These are phyloP conservation scores for Mortierella polycephala DNA, from an alignment of 371 early-diverging fungal genomes.

Conservation along the genomic window DNA sequence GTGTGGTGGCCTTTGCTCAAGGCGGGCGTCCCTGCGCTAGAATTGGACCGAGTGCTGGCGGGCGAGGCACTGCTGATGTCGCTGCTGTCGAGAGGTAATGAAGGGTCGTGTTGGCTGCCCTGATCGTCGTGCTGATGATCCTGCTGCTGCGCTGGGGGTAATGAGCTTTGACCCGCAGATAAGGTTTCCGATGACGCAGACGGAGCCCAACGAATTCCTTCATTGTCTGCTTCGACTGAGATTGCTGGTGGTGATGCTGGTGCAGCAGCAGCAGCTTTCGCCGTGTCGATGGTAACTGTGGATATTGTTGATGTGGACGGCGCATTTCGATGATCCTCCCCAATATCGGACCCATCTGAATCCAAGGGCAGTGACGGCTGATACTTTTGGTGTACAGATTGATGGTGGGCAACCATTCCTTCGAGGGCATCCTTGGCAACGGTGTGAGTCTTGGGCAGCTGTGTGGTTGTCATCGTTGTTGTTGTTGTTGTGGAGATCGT, in stretches of 20 bases:
- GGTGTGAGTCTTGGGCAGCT: constrained; percentile 10
- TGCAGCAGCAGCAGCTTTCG: neutral
- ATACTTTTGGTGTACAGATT: constrained; percentile 19
- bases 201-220: constrained; percentile 18
- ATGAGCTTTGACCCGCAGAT: constrained; percentile 10
- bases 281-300: no score
- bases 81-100: constrained; percentile 3
- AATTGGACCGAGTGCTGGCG: constrained; percentile 21
- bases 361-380: constrained; percentile 12
- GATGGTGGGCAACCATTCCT: constrained; percentile 19
- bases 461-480: constrained; percentile 17
- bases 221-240: neutral
- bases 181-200: constrained; percentile 19
- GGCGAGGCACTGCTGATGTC: constrained; percentile 11
- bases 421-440: constrained; percentile 8
- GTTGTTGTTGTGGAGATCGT: constrained; percentile 15
- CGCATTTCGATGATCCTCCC: neutral
- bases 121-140: neutral
- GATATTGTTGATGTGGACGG: neutral
- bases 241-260: neutral
- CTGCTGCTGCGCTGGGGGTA: constrained; percentile 1
- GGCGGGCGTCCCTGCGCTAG: constrained; percentile 28
- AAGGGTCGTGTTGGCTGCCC: no score
- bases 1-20: constrained; percentile 31
- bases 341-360: constrained; percentile 7